Evolutionary conservation across 139 green algal genomes (phyloP).

Genomic region (Coccomyxa sp.): DNA sequence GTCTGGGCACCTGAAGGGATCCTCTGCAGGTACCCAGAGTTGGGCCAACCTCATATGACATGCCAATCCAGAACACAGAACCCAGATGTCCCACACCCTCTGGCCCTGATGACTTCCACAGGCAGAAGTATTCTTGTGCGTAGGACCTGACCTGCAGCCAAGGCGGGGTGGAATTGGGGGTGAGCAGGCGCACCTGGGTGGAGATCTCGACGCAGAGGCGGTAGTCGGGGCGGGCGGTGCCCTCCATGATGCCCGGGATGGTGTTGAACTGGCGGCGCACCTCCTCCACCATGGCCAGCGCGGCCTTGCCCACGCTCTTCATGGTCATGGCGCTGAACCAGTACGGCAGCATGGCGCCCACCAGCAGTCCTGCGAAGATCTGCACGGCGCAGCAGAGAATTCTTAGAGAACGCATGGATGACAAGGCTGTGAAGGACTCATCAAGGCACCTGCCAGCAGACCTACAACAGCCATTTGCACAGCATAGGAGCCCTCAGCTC

Average conservation of each 20-base stretch:
- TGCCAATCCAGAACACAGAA: no score
- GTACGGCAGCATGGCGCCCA: conserved; percentile 96
- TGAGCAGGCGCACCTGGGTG: conserved; percentile 37
- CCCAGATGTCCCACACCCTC: no score
- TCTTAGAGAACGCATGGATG: conserved; percentile 4
- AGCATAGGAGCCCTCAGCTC: no score
- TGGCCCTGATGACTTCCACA: no score
- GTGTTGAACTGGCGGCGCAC: conserved; percentile 93
- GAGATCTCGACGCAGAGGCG: conserved; percentile 87
- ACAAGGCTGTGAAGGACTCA: background rate
- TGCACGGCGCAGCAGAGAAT: conserved; percentile 12
- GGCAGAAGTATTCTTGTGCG: no score
- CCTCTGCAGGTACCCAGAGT: no score
- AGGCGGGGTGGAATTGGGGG: background rate
- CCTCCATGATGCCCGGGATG: conserved; percentile 91
- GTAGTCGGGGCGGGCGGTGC: conserved; percentile 88
- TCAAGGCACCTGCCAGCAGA: no score
- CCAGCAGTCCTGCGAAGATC: conserved; percentile 88
- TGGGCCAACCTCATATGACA: no score
- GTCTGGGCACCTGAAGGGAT: no score
- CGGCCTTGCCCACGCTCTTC: conserved; percentile 95
- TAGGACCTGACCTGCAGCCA: no score
- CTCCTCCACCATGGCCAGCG: conserved; percentile 79
- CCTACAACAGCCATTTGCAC: no score
- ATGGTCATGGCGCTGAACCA: conserved; percentile 99